These are phyloP conservation scores for Eutrema yunnanense DNA, from an alignment of 345 rosid species.

Conservation along the genomic window DNA sequence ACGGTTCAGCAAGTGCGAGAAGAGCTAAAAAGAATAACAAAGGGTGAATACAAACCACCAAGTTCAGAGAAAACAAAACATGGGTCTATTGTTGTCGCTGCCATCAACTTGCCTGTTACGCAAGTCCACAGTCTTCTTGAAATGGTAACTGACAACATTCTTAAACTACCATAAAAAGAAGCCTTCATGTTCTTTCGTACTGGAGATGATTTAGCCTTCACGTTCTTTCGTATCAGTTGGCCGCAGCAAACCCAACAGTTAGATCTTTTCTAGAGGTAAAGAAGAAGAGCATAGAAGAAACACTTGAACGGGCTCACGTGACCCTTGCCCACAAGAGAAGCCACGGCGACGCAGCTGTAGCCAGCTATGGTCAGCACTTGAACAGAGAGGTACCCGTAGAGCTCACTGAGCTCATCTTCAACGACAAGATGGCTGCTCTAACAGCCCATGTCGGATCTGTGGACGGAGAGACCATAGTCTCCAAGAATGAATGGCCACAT, in stretches of 20 bases:
- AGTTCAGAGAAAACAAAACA: constrained; percentile 55
- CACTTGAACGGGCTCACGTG: constrained; percentile 53
- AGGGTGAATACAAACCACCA: constrained; percentile 58
- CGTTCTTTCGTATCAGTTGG: constrained; percentile 40
- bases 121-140: constrained; percentile 48
- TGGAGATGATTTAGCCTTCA: neutral
- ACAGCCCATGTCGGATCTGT: constrained; percentile 59
- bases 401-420: constrained; percentile 58
- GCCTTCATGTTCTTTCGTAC: neutral
- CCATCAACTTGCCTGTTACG: constrained; percentile 53
- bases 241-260: constrained; percentile 34
- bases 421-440: constrained; percentile 66
- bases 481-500: constrained; percentile 84
- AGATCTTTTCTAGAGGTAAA: constrained; percentile 42
- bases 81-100: constrained; percentile 70
- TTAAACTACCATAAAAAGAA: neutral
- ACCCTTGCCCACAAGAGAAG: constrained; percentile 92
- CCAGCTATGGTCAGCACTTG: constrained; percentile 47
- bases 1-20: constrained; percentile 64
- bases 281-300: constrained; percentile 42
- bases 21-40: constrained; percentile 54
- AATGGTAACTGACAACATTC: constrained; percentile 30
- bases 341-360: constrained; percentile 74
- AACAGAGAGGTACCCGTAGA: constrained; percentile 55
- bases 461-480: constrained; percentile 51